Conservation (phyloP, 2,329 filamentous ascomycete species). For the Rachicladosporium sp. region DNA sequence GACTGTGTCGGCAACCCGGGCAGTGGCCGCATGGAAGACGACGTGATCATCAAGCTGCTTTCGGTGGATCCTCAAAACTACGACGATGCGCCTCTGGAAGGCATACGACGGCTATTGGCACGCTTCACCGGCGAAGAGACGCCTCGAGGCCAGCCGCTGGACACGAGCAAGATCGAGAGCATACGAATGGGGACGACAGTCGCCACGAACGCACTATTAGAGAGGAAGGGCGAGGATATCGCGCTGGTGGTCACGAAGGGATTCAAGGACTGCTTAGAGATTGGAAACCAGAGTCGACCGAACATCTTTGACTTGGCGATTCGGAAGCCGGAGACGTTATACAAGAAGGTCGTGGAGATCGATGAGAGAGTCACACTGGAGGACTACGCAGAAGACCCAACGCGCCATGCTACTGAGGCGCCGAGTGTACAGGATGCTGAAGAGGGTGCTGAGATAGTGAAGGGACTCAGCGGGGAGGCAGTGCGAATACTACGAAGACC, state of each 20-base stretch:
- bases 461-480: slow-evolving; percentile 18
- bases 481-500: slow-evolving; percentile 17
- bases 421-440: slow-evolving; percentile 6
- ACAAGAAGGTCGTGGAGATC: slow-evolving; percentile 13
- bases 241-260: slow-evolving; percentile 20
- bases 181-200: slow-evolving; percentile 22
- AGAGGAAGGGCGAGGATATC: slow-evolving; percentile 20
- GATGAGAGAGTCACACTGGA: slow-evolving; percentile 22
- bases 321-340: slow-evolving; percentile 11
- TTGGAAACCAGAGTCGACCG: slow-evolving; percentile 23
- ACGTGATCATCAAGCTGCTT: slow-evolving; percentile 20
- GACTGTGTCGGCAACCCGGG: slow-evolving; percentile 69
- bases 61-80: slow-evolving; percentile 21
- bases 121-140: slow-evolving; percentile 9
- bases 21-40: slow-evolving; percentile 43
- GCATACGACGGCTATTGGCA: slow-evolving; percentile 17
- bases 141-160: slow-evolving; percentile 10
- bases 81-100: slow-evolving; percentile 21
- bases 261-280: slow-evolving; percentile 19
- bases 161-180: slow-evolving; percentile 10
- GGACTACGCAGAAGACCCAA: slow-evolving; percentile 20
- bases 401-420: slow-evolving; percentile 9
- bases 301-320: slow-evolving; percentile 19
- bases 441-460: slow-evolving; percentile 8
- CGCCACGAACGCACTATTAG: slow-evolving; percentile 21